Percentiles rank a stretch among this genome's conserved stretches.
Conservation (phyloP, 306 rosid genomes). For the Inga oerstediana region DNA sequence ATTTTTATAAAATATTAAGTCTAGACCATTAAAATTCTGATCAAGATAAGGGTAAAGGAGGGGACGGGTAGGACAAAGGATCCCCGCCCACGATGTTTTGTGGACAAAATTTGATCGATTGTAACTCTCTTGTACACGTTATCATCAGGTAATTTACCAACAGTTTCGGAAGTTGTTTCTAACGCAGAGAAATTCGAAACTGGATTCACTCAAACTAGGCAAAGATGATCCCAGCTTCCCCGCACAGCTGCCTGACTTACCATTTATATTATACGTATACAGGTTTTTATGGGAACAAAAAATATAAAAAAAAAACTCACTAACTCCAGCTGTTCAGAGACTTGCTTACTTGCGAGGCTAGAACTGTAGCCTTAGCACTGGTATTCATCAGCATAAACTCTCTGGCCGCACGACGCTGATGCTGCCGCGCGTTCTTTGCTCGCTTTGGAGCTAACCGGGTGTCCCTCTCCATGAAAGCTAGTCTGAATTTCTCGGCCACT, state of each 20-base stretch:
- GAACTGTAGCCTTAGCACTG: constrained; percentile 70
- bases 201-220: not conserved
- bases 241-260: not conserved
- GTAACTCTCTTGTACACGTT: too few species aligned
- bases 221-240: not conserved
- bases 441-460: constrained; percentile 82
- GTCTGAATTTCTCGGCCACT: constrained; percentile 85
- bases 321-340: constrained; percentile 46
- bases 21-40: too few species aligned
- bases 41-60: too few species aligned
- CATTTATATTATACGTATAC: not conserved
- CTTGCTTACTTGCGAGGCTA: constrained; percentile 79
- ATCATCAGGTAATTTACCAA: too few species aligned
- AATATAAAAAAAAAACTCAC: not conserved
- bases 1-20: too few species aligned
- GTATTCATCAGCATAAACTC: constrained; percentile 69
- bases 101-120: too few species aligned
- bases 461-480: constrained; percentile 92
- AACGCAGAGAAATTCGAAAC: too few species aligned
- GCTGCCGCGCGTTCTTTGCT: constrained; percentile 92
- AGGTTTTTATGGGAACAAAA: not conserved
- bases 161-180: too few species aligned
- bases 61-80: too few species aligned
- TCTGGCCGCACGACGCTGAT: constrained; percentile 75
- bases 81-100: too few species aligned